Percentiles rank a stretch among this genome's conserved stretches.
Evolutionary conservation across 495 filamentous ascomycete genomes (phyloP).

Genomic region (Trichoderma orchidacearum): DNA sequence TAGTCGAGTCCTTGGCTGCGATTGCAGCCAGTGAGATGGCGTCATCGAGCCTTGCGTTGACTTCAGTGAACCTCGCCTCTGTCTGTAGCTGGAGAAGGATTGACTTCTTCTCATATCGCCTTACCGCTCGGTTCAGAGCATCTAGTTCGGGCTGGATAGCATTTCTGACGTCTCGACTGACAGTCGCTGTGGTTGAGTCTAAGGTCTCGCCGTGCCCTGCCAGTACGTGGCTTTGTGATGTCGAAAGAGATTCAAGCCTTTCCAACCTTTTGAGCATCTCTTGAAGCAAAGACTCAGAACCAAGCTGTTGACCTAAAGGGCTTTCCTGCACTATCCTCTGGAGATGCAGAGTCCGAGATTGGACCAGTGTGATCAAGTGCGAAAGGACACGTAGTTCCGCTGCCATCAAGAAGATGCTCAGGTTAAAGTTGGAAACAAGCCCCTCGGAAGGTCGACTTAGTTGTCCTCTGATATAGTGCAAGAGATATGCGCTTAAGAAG

Average conservation of each 20-base stretch:
- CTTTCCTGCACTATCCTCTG: slow-evolving; percentile 56
- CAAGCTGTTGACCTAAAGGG: slow-evolving; percentile 22
- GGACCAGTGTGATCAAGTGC: slow-evolving; percentile 69
- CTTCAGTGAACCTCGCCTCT: slow-evolving; percentile 54
- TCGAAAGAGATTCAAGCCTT: slow-evolving; percentile 45
- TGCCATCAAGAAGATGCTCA: slow-evolving; percentile 85
- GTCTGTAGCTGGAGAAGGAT: slow-evolving; percentile 57
- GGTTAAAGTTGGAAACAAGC: slow-evolving; percentile 79
- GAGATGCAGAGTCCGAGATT: slow-evolving; percentile 67
- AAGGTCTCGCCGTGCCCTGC: slow-evolving; percentile 11
- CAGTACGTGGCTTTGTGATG: slow-evolving; percentile 8
- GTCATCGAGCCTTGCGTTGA: slow-evolving; percentile 61
- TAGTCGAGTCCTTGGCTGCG: slow-evolving; percentile 42
- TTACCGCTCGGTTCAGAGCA: slow-evolving; percentile 75
- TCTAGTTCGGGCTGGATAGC: slow-evolving; percentile 71
- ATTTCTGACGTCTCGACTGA: slow-evolving; percentile 49
- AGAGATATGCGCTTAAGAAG: slow-evolving; percentile 58
- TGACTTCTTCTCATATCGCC: slow-evolving; percentile 87
- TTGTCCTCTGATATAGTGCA: slow-evolving; percentile 60
- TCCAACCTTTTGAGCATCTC: slow-evolving; percentile 52
- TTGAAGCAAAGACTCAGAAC: slow-evolving; percentile 26
- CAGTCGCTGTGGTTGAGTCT: slow-evolving; percentile 23
- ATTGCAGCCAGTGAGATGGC: slow-evolving; percentile 67
- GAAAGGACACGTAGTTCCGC: slow-evolving; percentile 71
- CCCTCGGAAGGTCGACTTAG: slow-evolving; percentile 75